A percentile compares a stretch with the other conserved stretches of the same genome.
Conservation (phyloP, 352 stramenopile species). For the Phytophthora constricta region DNA sequence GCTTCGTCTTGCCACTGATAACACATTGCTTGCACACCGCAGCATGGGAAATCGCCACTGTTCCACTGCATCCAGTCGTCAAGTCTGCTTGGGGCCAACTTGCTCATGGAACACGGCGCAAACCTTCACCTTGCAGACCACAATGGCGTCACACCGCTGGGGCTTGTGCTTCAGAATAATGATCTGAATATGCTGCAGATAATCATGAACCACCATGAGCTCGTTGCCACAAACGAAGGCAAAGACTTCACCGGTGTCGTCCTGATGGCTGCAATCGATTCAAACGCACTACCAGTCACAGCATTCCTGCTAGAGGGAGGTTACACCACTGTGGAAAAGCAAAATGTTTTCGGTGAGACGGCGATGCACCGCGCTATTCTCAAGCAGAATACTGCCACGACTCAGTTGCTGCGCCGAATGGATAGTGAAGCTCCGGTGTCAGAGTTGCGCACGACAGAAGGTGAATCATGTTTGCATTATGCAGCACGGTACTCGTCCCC, state of each 20-base stretch:
- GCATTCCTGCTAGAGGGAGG: conserved; percentile 26
- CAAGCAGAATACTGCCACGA: not conserved
- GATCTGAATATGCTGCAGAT: conserved; percentile 29
- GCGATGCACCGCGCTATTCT: conserved; percentile 22
- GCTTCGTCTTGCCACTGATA: too few relatives aligned
- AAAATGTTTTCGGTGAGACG: conserved; percentile 18
- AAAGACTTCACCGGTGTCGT: conserved; percentile 24
- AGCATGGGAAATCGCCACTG: conserved; percentile 26
- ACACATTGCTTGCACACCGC: not conserved
- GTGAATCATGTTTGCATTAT: conserved; percentile 29
- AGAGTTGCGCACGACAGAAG: too few relatives aligned
- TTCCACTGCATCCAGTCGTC: conserved; percentile 19
- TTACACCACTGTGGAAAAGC: conserved; percentile 6
- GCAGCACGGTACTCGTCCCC: conserved; percentile 17
- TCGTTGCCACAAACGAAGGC: conserved; percentile 15
- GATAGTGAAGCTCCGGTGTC: too few relatives aligned
- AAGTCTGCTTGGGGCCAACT: conserved; percentile 22
- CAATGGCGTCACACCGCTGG: conserved; percentile 15
- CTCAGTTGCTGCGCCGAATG: conserved; percentile 9
- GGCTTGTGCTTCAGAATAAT: too few relatives aligned
- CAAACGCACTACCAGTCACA: conserved; percentile 6
- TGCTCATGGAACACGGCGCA: conserved; percentile 23
- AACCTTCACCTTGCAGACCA: conserved; percentile 12
- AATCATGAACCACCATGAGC: conserved; percentile 28
- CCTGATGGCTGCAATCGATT: conserved; percentile 20